phyloP scores from a whole-genome alignment of 2,329 filamentous ascomycete genomes.

The Sclerotinia trifoliorum region DNA sequence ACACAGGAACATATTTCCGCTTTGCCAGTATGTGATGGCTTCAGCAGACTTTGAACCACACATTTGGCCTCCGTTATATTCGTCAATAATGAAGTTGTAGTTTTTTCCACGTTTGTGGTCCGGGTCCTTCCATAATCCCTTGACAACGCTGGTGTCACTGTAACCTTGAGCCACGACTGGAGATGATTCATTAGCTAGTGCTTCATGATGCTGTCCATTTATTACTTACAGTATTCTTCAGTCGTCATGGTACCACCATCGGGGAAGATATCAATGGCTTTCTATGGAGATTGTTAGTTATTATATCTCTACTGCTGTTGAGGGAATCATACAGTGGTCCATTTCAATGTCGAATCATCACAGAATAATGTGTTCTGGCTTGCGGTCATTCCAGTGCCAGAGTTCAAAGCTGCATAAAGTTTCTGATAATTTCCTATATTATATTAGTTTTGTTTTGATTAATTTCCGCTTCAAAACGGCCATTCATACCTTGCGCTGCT shows the following conservation, averaged over 20 bases:
- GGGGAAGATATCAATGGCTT: conserved; percentile 15
- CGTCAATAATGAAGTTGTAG: conserved; percentile 18
- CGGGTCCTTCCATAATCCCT: conserved; percentile 14
- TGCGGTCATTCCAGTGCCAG: conserved; percentile 10
- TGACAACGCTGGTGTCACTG: background rate
- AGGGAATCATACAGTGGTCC: conserved; percentile 9
- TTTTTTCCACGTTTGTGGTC: conserved; percentile 12
- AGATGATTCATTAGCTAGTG: background rate
- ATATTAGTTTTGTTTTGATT: background rate
- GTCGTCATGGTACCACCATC: conserved; percentile 9
- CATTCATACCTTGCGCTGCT: conserved; percentile 16
- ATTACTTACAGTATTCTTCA: conserved; percentile 8
- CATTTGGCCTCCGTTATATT: conserved; percentile 16
- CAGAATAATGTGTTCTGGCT: conserved; percentile 17
- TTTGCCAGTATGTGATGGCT: conserved; percentile 15
- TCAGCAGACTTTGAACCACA: conserved; percentile 6
- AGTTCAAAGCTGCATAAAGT: conserved; percentile 13
- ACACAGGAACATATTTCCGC: conserved; percentile 14
- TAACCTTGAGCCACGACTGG: conserved; percentile 10
- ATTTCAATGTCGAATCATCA: conserved; percentile 19
- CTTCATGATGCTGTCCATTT: background rate
- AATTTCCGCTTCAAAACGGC: background rate
- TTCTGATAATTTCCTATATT: conserved; percentile 16
- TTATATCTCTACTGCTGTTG: background rate
- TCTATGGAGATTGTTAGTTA: background rate